Base-by-base conservation (phyloP, 169 alveolate species). In the Sarcocystis neurona region DNA sequence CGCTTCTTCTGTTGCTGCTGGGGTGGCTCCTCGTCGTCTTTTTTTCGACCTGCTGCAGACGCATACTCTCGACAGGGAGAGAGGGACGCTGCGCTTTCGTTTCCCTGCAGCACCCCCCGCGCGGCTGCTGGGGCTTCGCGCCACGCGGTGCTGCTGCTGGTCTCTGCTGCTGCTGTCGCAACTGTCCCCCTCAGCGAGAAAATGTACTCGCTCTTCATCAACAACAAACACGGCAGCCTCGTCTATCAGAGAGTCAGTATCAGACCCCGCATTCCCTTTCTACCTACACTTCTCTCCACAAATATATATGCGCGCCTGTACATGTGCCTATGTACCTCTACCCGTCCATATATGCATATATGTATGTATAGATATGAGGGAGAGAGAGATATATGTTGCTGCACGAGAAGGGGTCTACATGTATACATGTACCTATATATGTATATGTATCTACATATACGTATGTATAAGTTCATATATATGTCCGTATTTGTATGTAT, bases 221-320 rank as follows among this genome's bases (percentile, higher is more conserved):
- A 96, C 74, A 97, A 97, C 94, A 94, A 96, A 92, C 97, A 97
- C 95, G 99, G 99, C 60, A 96, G 97, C 80, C 90, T 97, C 84
- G 96, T 97, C 77, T 97, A 96, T 90, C 97, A 97, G 89, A 96
- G 96, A 96, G 98, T 96, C 74, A 87, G 94, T 68, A 37, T 18
- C 50, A 50, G 68, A 47, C 47, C 85, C 58, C 60, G 44, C 63
- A 74, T 58, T 12, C 23, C 12, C 23, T n/a, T 23, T 53, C 12
- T 53, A 23, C 23, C 30, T 53, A 53, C 66, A 15, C 66, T 12
- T 53, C 30, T 23, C 30, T 23, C 30, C 23, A 53, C 66, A 12
- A 15, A 53, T 53, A 23, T 53, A 53, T 53, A 53, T 53, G 12
- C 23, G 23, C 66, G 66, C 23, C 12, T 15, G 23, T 53, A 53